Percentiles rank a stretch among this genome's conserved stretches.
These are phyloP conservation scores for Daedaleopsis nitida DNA, from an alignment of 768 basidiomycete species.

Conservation along the genomic window DNA sequence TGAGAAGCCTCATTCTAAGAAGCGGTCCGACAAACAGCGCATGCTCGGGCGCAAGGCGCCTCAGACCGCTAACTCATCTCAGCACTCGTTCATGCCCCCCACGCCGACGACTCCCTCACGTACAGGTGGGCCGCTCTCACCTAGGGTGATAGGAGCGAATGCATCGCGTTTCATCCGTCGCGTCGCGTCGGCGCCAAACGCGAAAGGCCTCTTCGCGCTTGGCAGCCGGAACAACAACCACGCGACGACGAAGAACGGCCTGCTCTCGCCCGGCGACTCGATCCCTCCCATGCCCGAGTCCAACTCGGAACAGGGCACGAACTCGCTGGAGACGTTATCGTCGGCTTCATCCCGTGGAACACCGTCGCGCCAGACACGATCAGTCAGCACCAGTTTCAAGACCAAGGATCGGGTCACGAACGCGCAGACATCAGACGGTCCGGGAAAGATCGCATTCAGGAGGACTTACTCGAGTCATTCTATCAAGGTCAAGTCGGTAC, in stretches of 20 bases:
- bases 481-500: conserved; percentile 88
- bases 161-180: conserved; percentile 91
- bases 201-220: conserved; percentile 83
- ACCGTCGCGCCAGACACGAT: conserved; percentile 42
- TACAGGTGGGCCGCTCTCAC: conserved; percentile 57
- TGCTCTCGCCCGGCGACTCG: conserved; percentile 69
- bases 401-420: conserved; percentile 49
- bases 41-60: conserved; percentile 40
- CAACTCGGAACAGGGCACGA: conserved; percentile 60
- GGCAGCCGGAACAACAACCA: conserved; percentile 53
- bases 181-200: conserved; percentile 95
- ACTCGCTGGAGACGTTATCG: conserved; percentile 78
- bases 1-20: conserved; percentile 25
- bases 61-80: conserved; percentile 48
- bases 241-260: conserved; percentile 70
- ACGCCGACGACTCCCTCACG: conserved; percentile 31
- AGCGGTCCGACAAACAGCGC: conserved; percentile 35
- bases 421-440: conserved; percentile 44
- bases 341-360: conserved; percentile 71
- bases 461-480: conserved; percentile 97
- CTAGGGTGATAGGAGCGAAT: conserved; percentile 68
- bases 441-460: conserved; percentile 75
- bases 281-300: conserved; percentile 54
- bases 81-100: conserved; percentile 47
- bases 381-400: conserved; percentile 34